Evolutionary conservation across 2,329 filamentous ascomycete species (phyloP).

Genomic region (Hymenoscyphus scutula): DNA sequence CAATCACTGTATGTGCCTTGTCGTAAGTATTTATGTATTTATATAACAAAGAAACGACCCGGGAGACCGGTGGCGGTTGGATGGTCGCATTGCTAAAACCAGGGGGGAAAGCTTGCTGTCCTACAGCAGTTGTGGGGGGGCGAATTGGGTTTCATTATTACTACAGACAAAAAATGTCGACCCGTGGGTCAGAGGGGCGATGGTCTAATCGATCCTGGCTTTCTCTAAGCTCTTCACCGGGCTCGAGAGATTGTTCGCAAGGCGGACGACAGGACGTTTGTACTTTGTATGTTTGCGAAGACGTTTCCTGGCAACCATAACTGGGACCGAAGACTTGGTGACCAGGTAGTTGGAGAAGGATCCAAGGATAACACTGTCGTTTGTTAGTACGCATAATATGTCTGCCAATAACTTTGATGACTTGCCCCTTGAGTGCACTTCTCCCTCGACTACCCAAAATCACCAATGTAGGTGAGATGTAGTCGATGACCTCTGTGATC

Average conservation of each 20-base stretch:
- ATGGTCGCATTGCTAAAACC: neutral
- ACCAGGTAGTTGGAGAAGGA: slow-evolving; percentile 98
- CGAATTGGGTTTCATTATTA: neutral
- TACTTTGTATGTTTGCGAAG: slow-evolving; percentile 84
- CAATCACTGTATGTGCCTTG: neutral
- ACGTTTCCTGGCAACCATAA: slow-evolving; percentile 95
- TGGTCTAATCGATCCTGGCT: slow-evolving; percentile 67
- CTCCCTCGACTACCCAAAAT: slow-evolving; percentile 89
- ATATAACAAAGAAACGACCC: neutral
- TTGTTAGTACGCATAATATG: slow-evolving; percentile 36
- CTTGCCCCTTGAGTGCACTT: slow-evolving; percentile 89
- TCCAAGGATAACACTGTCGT: slow-evolving; percentile 77
- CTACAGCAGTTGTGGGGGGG: neutral
- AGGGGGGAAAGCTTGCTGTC: neutral
- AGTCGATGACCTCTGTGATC: slow-evolving; percentile 95
- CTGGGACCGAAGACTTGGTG: slow-evolving; percentile 91
- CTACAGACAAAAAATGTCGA: neutral
- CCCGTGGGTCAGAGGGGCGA: neutral
- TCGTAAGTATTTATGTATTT: neutral
- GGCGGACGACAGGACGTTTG: slow-evolving; percentile 65
- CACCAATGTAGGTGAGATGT: slow-evolving; percentile 85
- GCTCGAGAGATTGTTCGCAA: slow-evolving; percentile 79
- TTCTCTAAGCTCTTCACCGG: slow-evolving; percentile 65
- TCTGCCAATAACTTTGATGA: slow-evolving; percentile 6
- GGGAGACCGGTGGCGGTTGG: neutral